These are phyloP conservation scores for Diphasiastrum complanatum DNA, from an alignment of 83 land plant species.

Conservation along the genomic window DNA sequence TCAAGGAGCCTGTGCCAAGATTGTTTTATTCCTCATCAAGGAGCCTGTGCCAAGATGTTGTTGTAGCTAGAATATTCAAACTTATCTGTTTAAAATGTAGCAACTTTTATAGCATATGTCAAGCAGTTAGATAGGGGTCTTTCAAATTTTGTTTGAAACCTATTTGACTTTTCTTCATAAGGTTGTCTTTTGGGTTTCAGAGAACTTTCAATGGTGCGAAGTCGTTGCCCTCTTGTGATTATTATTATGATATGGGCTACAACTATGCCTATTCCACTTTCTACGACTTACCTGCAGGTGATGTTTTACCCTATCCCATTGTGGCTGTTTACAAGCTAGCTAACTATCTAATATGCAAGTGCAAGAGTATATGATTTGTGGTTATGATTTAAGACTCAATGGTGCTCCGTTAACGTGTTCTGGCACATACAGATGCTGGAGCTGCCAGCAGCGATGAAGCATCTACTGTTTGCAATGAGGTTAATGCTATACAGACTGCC, in stretches of 20 bases:
- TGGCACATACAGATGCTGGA: constrained; percentile 23
- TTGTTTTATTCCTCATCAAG: too few species aligned
- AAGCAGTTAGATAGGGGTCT: too few species aligned
- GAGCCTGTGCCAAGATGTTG: too few species aligned
- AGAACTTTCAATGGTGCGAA: neutral
- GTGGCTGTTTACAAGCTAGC: neutral
- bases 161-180: neutral
- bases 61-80: too few species aligned
- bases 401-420: neutral
- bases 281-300: neutral
- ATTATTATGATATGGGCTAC: constrained; percentile 13
- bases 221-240: neutral
- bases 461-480: constrained; percentile 21
- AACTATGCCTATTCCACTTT: constrained; percentile 1
- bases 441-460: constrained; percentile 24
- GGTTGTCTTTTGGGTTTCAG: neutral
- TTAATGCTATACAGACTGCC: neutral
- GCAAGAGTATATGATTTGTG: neutral
- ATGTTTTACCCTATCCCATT: neutral
- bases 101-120: too few species aligned
- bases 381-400: neutral
- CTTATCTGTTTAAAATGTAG: too few species aligned
- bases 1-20: too few species aligned
- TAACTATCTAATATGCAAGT: neutral
- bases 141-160: neutral